Percentiles rank a stretch among this genome's conserved stretches.
Evolutionary conservation across 768 basidiomycete genomes (phyloP).

Genomic region (Russula compacta): DNA sequence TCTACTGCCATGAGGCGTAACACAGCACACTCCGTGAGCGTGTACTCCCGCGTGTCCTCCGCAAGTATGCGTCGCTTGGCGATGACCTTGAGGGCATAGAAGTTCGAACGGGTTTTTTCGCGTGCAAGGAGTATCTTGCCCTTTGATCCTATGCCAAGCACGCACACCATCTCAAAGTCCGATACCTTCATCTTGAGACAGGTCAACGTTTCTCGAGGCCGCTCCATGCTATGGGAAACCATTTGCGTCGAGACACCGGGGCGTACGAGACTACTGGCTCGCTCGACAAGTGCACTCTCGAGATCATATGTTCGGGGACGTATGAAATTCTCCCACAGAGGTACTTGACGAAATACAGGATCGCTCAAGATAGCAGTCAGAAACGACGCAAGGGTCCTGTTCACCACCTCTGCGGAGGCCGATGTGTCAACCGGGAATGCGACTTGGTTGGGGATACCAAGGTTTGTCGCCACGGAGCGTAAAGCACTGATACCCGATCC

Average conservation of each 20-base stretch:
- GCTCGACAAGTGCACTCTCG: slow-evolving; percentile 31
- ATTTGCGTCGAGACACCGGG: slow-evolving; percentile 44
- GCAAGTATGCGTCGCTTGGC: slow-evolving; percentile 95
- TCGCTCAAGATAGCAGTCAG: slow-evolving; percentile 71
- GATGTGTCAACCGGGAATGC: slow-evolving; percentile 18
- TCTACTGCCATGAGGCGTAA: slow-evolving; percentile 88
- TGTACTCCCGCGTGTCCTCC: slow-evolving; percentile 92
- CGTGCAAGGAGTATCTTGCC: slow-evolving; percentile 91
- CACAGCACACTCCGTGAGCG: slow-evolving; percentile 92
- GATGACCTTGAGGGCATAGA: slow-evolving; percentile 95
- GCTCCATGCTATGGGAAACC: not conserved
- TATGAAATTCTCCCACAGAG: slow-evolving; percentile 80
- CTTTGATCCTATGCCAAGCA: slow-evolving; percentile 94
- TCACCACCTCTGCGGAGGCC: slow-evolving; percentile 27
- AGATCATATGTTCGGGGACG: slow-evolving; percentile 79
- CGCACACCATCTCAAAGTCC: slow-evolving; percentile 97
- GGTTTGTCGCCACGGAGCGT: slow-evolving; percentile 14
- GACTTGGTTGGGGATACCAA: slow-evolving; percentile 22
- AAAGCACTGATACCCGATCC: slow-evolving; percentile 25
- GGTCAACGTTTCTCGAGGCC: slow-evolving; percentile 16
- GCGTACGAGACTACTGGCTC: slow-evolving; percentile 78
- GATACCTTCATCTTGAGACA: slow-evolving; percentile 68
- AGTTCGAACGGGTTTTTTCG: slow-evolving; percentile 56
- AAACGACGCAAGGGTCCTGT: slow-evolving; percentile 62
- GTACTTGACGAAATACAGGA: slow-evolving; percentile 47